phyloP scores from a whole-genome alignment of 2,329 filamentous ascomycete species.

The Aspergillus quadricinctus region DNA sequence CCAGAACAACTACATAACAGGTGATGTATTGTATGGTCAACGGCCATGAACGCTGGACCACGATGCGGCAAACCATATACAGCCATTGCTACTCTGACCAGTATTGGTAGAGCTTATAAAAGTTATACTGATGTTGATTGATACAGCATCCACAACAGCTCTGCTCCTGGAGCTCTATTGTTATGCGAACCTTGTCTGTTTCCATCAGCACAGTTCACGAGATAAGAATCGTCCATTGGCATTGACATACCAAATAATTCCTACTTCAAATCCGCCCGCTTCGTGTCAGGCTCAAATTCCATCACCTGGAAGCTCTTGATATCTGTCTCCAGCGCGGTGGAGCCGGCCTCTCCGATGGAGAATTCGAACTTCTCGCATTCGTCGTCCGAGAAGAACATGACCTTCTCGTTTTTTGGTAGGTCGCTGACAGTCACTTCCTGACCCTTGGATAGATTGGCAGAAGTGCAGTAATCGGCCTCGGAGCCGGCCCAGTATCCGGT shows the following conservation, averaged over 20 bases:
- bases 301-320: conserved; percentile 3
- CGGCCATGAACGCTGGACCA: too few relatives aligned
- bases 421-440: background rate
- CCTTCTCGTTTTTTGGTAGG: background rate
- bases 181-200: background rate
- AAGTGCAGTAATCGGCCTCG: background rate
- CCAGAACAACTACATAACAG: too few relatives aligned
- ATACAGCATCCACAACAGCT: background rate
- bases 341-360: background rate
- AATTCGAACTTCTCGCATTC: conserved; percentile 2
- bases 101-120: background rate
- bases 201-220: background rate
- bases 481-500: conserved; percentile 4
- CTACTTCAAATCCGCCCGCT: background rate
- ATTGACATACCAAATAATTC: background rate
- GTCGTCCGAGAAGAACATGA: conserved; percentile 3
- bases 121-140: background rate
- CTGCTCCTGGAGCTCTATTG: background rate
- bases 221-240: too few relatives aligned
- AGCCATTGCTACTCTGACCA: background rate
- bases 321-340: background rate
- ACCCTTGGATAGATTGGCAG: background rate
- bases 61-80: too few relatives aligned
- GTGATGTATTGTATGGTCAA: too few relatives aligned
- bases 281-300: background rate